Evolutionary conservation across 306 rosid genomes (phyloP), one percentile per base, ranked within the genome.

Genomic region (Pyrus communis): DNA sequence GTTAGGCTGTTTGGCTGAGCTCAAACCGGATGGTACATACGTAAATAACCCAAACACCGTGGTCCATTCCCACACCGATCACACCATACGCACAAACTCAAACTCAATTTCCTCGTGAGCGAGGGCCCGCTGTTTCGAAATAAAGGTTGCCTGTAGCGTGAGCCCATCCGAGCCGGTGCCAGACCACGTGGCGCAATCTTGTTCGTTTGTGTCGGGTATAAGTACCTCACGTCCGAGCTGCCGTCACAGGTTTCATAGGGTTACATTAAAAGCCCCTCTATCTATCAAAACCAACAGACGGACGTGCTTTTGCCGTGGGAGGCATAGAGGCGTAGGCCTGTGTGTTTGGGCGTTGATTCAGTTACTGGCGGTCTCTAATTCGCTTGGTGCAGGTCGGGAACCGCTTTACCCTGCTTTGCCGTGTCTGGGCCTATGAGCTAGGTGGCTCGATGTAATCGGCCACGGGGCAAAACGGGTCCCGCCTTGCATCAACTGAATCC

Each of bases 321-420:
- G 11, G 38, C 9, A 3, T 11, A 43, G 49, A 3, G 49, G 49
- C 54, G 2, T 49, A 0, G 30, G 60, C 9, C 3, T 15, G 12
- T 9, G 57, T 27, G 43, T 13, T 21, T 6, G 57, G 60, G 75
- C 31, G 45, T 72, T 63, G 84, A 69, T 81, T 80, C 76, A 68
- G 75, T 88, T 88, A 82, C 91, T 82, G 83, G 95, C 96, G 86
- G 81, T 85, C 91, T 94, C 98, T 90, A 87, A 90, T 94, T 94
- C 98, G 98, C 98, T 94, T 94, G 98, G 98, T 94, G 98, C 98
- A 94, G 98, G 97, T 94, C 98, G 98, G 98, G 98, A 94, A 89
- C 96, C 80, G 85, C 76, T 86, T 81, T 84, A 75, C 79, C 58
- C 33, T 31, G 6, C 35, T 33, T 33, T 33, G 8, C 65, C 60